phyloP scores from a whole-genome alignment of 768 basidiomycete species.

The Panellus pusillus region DNA sequence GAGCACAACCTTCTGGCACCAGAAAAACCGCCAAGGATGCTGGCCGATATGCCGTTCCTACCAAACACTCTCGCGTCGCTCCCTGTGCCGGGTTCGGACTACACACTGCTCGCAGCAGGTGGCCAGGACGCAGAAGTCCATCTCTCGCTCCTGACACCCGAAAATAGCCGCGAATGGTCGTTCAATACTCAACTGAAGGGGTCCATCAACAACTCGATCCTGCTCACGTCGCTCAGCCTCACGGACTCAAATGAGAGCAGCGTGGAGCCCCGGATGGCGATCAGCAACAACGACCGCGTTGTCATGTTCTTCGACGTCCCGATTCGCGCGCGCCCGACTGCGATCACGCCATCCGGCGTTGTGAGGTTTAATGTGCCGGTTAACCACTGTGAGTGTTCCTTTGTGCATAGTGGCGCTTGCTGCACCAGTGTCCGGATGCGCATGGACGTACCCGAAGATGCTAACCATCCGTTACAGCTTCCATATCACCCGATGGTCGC shows the following conservation, averaged over 20 bases:
- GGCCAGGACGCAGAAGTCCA: conserved; percentile 75
- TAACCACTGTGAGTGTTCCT: conserved; percentile 67
- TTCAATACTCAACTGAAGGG: conserved; percentile 53
- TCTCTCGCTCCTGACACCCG: conserved; percentile 45
- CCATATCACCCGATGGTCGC: conserved; percentile 85
- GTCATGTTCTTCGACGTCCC: conserved; percentile 82
- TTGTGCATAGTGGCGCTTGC: too few relatives aligned
- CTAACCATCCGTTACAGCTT: conserved; percentile 48
- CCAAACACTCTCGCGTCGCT: conserved; percentile 68
- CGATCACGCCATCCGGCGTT: conserved; percentile 50
- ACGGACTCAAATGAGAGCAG: conserved; percentile 61
- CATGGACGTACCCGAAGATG: too few relatives aligned
- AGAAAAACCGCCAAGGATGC: conserved; percentile 43
- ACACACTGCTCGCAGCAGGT: conserved; percentile 71
- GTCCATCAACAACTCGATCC: conserved; percentile 83
- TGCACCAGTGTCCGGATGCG: too few relatives aligned
- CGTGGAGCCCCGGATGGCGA: conserved; percentile 72
- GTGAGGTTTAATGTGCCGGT: conserved; percentile 67
- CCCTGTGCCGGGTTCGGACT: conserved; percentile 47
- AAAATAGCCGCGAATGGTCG: conserved; percentile 44
- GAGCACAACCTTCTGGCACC: conserved; percentile 54
- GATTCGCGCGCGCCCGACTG: conserved; percentile 46
- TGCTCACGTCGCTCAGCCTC: conserved; percentile 61
- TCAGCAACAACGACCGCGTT: conserved; percentile 85
- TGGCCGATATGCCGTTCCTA: conserved; percentile 56